phyloP scores from a whole-genome alignment of 202 grass and related monocot species.

The Elaeis oleifera region DNA sequence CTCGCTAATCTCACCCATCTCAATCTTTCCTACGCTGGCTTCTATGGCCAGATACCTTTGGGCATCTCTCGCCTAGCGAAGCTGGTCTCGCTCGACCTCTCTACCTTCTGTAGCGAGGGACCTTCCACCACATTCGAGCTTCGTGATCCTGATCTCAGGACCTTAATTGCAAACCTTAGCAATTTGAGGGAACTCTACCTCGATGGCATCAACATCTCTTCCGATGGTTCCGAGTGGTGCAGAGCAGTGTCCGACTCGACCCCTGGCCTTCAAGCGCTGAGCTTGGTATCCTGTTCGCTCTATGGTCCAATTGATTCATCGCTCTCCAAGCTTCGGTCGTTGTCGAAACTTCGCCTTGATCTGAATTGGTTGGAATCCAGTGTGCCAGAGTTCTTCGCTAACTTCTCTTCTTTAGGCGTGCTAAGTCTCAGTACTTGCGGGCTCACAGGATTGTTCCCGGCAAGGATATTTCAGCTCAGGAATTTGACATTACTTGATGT shows the following conservation, averaged over 20 bases:
- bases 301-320: constrained; percentile 27
- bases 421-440: constrained; percentile 27
- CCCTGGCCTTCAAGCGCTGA: constrained; percentile 28
- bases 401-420: constrained; percentile 20
- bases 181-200: constrained; percentile 31
- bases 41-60: constrained; percentile 37
- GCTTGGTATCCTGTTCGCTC: constrained; percentile 17
- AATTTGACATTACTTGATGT: constrained; percentile 29
- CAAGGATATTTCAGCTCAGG: constrained; percentile 23
- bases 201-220: constrained; percentile 31
- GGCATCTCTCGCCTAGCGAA: constrained; percentile 35
- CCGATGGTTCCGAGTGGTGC: constrained; percentile 33
- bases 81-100: constrained; percentile 47
- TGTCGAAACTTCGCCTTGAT: constrained; percentile 16
- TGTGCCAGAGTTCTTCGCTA: constrained; percentile 22
- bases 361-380: constrained; percentile 15
- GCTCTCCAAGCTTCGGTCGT: constrained; percentile 20
- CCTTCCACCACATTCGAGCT: constrained; percentile 12
- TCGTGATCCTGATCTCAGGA: constrained; percentile 12
- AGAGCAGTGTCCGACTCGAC: constrained; percentile 28
- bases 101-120: constrained; percentile 15
- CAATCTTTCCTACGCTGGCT: constrained; percentile 45
- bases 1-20: constrained; percentile 40
- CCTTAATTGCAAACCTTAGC: constrained; percentile 27
- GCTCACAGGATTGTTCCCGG: constrained; percentile 24